Evolutionary conservation across 116 monocot species (phyloP), one percentile per base, ranked within the genome.

Genomic region (Cymodocea nodosa): DNA sequence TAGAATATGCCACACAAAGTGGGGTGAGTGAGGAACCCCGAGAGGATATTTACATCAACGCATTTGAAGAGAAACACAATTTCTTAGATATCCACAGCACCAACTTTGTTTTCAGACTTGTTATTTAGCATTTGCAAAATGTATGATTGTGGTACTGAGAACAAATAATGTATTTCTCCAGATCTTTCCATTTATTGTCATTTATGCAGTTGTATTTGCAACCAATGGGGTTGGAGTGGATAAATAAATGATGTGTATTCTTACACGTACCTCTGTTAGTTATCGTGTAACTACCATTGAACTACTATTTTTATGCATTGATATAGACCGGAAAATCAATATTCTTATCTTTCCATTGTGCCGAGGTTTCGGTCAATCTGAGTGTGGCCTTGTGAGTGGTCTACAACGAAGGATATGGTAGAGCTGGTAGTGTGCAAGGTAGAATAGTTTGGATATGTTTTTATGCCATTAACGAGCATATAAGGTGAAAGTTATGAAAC

Each of bases 1-100:
- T 98, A 17, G 98, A 98, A 60, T 98, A 92, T 72, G 98, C 92
- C 4, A 84, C 89, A 18, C 98, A 98, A 64, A 92, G 84, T 57
- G 92, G 98, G 62, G 86, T 82, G 11, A 82, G 68, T 10, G 98
- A 98, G 75, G 86, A 92, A 67, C 98, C 98, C 37, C 77, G 85
- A 14, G 98, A 98, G 82, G 76, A 67, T 23, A 79, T 98, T 53
- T 92, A 86, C 76, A 67, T 98, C 17, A 81, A 76, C 58, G 65
- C 84, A 11, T 74, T 86, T 17, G 89, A 86, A 60, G 75, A 63
- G 16, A 58, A 50, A n/a, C 23, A 68, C 20, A 57, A 78, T 54
- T 91, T 68, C 65, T 35, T 79, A 9, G 89, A 92, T 24, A 81
- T 91, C 37, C 71, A 65, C 14, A 78, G 92, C 34, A 82, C 89